phyloP scores from a whole-genome alignment of 805 yeast genomes.

The Tanozyma kutaoensis region DNA sequence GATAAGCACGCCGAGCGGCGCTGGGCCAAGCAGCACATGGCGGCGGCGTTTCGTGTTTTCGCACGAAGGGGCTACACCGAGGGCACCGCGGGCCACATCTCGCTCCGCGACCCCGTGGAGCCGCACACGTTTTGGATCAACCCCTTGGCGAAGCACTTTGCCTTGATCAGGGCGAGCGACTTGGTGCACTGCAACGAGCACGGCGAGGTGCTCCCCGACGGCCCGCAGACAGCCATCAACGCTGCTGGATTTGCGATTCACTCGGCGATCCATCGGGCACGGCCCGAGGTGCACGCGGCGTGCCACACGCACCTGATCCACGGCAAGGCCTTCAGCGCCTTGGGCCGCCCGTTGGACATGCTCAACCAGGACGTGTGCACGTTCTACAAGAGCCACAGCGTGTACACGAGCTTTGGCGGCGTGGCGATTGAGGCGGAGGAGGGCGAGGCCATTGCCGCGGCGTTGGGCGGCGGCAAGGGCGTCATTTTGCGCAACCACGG shows the following conservation, averaged over 20 bases:
- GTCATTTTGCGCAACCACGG: constrained; percentile 65
- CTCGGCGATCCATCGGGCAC: constrained; percentile 50
- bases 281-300: constrained; percentile 63
- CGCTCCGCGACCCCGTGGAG: constrained; percentile 72
- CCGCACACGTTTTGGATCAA: constrained; percentile 82
- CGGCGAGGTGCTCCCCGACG: constrained; percentile 49
- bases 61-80: constrained; percentile 68
- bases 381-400: constrained; percentile 53
- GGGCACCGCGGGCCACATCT: constrained; percentile 80
- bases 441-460: constrained; percentile 46
- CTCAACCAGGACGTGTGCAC: constrained; percentile 61
- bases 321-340: constrained; percentile 54
- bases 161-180: constrained; percentile 22
- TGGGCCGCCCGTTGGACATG: constrained; percentile 58
- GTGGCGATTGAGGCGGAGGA: constrained; percentile 59
- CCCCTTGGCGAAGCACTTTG: constrained; percentile 72
- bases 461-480: constrained; percentile 45
- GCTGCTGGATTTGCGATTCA: constrained; percentile 64
- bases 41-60: constrained; percentile 73
- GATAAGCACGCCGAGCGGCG: constrained; percentile 36
- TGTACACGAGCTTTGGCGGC: constrained; percentile 63
- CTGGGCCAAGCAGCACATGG: constrained; percentile 60
- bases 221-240: constrained; percentile 40
- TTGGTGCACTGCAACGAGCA: constrained; percentile 39
- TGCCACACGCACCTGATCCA: constrained; percentile 56